Evolutionary conservation across 2,329 filamentous ascomycete genomes (phyloP).

Genomic region (Penicillium sp.): DNA sequence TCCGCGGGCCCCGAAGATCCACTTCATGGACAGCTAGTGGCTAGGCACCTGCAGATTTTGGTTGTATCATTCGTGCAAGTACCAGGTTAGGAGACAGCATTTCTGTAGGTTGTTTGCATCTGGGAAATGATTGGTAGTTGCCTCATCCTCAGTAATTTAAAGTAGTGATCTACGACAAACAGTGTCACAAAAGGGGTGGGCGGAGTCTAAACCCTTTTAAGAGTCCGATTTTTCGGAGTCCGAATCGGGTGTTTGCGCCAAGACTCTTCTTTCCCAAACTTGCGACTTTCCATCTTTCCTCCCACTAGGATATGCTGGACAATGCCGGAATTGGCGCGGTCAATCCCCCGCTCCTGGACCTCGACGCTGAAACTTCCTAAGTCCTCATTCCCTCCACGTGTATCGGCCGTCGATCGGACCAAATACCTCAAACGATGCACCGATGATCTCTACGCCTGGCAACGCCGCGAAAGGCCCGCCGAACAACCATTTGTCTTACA

Average conservation of each 20-base stretch:
- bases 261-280: neutral
- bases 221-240: neutral
- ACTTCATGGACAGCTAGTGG: too few species aligned
- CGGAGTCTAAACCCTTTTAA: slow-evolving; percentile 4
- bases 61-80: too few species aligned
- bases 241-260: neutral
- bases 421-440: slow-evolving; percentile 72
- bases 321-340: slow-evolving; percentile 40
- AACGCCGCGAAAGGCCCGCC: slow-evolving; percentile 56
- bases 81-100: too few species aligned
- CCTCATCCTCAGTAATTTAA: too few species aligned
- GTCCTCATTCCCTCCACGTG: slow-evolving; percentile 63
- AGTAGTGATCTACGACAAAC: too few species aligned
- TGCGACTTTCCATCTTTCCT: neutral
- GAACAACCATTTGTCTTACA: slow-evolving; percentile 74
- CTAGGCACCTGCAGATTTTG: too few species aligned
- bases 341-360: slow-evolving; percentile 59
- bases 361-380: slow-evolving; percentile 73
- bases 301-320: slow-evolving; percentile 24
- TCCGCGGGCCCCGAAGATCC: too few species aligned
- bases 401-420: slow-evolving; percentile 46
- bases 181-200: too few species aligned
- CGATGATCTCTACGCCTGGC: slow-evolving; percentile 88
- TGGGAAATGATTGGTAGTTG: too few species aligned
- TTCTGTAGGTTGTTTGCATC: too few species aligned